phyloP scores from a whole-genome alignment of 1,284 basidiomycete genomes.

The Volvariella surrecta region DNA sequence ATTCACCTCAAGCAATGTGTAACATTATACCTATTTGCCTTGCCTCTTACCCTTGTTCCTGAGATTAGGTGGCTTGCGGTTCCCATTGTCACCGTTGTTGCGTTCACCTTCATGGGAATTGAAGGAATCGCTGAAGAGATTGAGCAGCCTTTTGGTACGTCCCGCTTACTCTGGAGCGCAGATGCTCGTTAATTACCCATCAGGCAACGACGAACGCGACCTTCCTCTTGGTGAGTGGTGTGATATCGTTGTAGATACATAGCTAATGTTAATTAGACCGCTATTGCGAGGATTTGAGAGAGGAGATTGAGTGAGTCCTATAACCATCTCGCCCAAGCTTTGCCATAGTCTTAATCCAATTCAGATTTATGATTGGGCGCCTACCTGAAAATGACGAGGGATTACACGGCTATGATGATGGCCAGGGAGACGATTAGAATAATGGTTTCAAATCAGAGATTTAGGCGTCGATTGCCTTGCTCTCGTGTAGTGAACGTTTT shows the following conservation, averaged over 20 bases:
- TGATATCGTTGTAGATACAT: not conserved
- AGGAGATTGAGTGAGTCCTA: conserved; percentile 67
- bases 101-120: conserved; percentile 88
- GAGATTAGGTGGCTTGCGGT: conserved; percentile 77
- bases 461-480: no score
- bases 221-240: conserved; percentile 55
- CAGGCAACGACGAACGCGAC: conserved; percentile 55
- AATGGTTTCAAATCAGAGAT: no score
- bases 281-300: conserved; percentile 78
- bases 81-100: conserved; percentile 75
- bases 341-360: conserved; percentile 5
- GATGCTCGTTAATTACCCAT: conserved; percentile 2
- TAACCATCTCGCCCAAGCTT: conserved; percentile 2
- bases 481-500: no score
- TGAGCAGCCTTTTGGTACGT: conserved; percentile 79
- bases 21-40: conserved; percentile 79
- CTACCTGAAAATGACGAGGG: conserved; percentile 73
- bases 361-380: conserved; percentile 68
- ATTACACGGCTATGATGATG: conserved; percentile 57
- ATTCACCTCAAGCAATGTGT: conserved; percentile 93
- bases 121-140: conserved; percentile 91
- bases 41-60: conserved; percentile 76
- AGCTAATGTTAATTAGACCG: conserved; percentile 37
- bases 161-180: not conserved
- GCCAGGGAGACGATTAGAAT: conserved; percentile 64